phyloP scores from a whole-genome alignment of 2,329 filamentous ascomycete genomes.

The Calonectria pseudoreteaudii region DNA sequence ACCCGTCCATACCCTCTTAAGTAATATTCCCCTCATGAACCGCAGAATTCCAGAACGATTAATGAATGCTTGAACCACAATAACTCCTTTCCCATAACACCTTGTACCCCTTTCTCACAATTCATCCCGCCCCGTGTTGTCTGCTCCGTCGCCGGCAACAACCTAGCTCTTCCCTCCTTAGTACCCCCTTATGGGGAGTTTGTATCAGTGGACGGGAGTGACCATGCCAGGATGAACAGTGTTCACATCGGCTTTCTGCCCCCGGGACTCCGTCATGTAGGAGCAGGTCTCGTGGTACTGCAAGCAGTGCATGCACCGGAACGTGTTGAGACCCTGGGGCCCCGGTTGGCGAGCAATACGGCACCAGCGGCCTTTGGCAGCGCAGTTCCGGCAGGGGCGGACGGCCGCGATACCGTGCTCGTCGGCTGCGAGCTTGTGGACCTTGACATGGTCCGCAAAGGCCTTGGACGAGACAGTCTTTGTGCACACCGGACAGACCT shows the following conservation, averaged over 20 bases:
- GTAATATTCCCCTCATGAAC: background rate
- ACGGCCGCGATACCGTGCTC: background rate
- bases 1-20: background rate
- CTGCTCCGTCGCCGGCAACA: background rate
- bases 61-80: background rate
- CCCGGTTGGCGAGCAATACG: background rate
- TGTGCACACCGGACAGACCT: background rate
- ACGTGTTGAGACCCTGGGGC: background rate
- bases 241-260: background rate
- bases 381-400: background rate
- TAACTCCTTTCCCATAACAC: background rate
- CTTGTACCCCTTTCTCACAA: background rate
- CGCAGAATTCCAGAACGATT: background rate
- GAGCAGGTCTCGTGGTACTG: constrained; percentile 9
- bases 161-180: too few relatives aligned
- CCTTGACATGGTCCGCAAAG: constrained; percentile 7
- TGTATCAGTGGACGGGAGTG: background rate
- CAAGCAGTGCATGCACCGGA: background rate
- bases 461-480: background rate
- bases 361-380: background rate
- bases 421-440: background rate
- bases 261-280: background rate
- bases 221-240: background rate
- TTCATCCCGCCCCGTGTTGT: background rate
- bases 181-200: background rate